These are phyloP conservation scores for Musa schizocarpa DNA, from an alignment of 176 grass and related monocot species.

Conservation along the genomic window DNA sequence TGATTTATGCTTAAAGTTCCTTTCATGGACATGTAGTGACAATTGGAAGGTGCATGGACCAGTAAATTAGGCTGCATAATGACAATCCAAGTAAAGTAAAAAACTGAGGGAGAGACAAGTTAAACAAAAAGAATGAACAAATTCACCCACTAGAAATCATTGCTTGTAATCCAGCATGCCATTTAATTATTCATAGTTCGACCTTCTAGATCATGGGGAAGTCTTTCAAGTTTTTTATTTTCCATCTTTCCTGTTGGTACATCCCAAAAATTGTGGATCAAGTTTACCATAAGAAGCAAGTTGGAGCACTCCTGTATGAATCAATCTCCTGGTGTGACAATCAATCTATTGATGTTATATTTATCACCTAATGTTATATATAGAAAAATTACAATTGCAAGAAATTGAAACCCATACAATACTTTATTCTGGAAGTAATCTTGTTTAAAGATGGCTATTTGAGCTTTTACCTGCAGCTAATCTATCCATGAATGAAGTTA, in stretches of 20 bases:
- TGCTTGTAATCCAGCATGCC: background rate
- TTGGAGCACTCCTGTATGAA: background rate
- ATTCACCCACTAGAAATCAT: background rate
- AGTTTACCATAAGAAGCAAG: background rate
- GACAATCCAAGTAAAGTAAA: background rate
- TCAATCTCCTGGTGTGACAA: too few relatives aligned
- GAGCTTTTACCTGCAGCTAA: too few relatives aligned
- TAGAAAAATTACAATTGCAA: too few relatives aligned
- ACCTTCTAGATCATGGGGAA: background rate
- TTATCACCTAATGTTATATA: too few relatives aligned
- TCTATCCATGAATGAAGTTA: too few relatives aligned
- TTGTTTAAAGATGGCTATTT: too few relatives aligned
- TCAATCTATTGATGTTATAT: too few relatives aligned
- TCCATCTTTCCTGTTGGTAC: background rate
- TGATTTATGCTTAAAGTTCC: background rate
- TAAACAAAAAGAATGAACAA: background rate
- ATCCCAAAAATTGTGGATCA: background rate
- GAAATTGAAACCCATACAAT: too few relatives aligned
- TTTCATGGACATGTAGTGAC: background rate
- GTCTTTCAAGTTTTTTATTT: background rate
- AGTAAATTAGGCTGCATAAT: background rate
- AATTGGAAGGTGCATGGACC: background rate
- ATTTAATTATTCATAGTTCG: background rate
- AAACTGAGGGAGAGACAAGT: background rate
- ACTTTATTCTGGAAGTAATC: too few relatives aligned